phyloP scores from a whole-genome alignment of 345 rosid genomes.

The Luvunga scandens region DNA sequence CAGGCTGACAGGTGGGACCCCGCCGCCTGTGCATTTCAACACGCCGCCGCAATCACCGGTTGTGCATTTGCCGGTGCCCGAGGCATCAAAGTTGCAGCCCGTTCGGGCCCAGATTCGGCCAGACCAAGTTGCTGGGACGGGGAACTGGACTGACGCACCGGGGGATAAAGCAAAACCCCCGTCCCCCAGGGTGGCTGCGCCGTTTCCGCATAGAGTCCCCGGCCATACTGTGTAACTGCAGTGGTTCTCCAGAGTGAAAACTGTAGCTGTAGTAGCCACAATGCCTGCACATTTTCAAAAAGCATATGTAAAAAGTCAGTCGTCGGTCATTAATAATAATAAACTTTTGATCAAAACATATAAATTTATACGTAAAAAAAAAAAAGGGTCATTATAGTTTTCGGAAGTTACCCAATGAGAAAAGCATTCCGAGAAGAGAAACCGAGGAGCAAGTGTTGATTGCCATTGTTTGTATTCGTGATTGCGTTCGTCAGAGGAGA shows the following conservation, averaged over 20 bases:
- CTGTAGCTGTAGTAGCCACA: conserved; percentile 43
- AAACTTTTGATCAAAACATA: not conserved
- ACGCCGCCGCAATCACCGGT: conserved; percentile 85
- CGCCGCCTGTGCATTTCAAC: conserved; percentile 70
- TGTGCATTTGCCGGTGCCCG: conserved; percentile 63
- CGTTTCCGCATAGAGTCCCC: conserved; percentile 69
- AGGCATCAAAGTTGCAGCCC: conserved; percentile 65
- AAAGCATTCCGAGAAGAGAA: conserved; percentile 22
- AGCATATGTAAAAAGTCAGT: not conserved
- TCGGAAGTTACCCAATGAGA: conserved; percentile 21
- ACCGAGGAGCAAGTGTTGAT: not conserved
- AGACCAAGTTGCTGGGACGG: conserved; percentile 78
- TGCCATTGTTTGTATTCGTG: conserved; percentile 13
- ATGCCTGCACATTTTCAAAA: conserved; percentile 21
- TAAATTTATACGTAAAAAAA: too few species aligned
- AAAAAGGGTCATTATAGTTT: too few species aligned
- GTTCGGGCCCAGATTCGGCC: conserved; percentile 92
- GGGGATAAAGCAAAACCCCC: conserved; percentile 66
- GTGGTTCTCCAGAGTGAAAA: conserved; percentile 66
- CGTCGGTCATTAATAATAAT: too few species aligned
- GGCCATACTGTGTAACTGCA: conserved; percentile 85
- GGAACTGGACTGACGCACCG: conserved; percentile 46
- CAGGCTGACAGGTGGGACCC: conserved; percentile 64
- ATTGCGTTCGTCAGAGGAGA: not conserved
- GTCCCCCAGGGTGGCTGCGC: conserved; percentile 52